A percentile compares a stretch with the other conserved stretches of the same genome.
These are phyloP conservation scores for Metschnikowia similis DNA, from an alignment of 805 yeast genomes.

Conservation along the genomic window DNA sequence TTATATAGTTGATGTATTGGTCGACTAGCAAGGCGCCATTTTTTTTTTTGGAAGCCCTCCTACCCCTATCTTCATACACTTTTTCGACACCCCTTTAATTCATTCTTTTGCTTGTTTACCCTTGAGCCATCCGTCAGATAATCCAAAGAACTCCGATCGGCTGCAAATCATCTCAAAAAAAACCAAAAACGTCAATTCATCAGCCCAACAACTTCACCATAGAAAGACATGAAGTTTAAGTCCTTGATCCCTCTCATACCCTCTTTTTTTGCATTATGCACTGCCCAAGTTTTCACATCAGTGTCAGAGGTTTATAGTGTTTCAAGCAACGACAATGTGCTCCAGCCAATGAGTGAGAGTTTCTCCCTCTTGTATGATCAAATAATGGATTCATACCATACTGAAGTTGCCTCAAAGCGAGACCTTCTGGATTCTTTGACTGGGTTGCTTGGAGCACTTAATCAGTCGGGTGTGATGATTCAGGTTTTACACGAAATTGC, in stretches of 20 bases:
- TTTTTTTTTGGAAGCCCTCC: not conserved
- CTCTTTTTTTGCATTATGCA: slow-evolving; percentile 3
- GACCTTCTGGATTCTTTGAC: slow-evolving; percentile 10
- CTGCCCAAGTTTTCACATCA: slow-evolving; percentile 6
- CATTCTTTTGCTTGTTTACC: not conserved
- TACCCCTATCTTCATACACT: not conserved
- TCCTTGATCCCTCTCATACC: slow-evolving; percentile 4
- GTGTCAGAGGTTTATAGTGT: slow-evolving; percentile 2
- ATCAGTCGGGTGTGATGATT: slow-evolving; percentile 23
- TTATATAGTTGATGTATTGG: slow-evolving; percentile 1
- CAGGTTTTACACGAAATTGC: slow-evolving; percentile 29
- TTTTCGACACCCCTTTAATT: not conserved
- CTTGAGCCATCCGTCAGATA: not conserved
- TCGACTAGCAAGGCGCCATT: not conserved
- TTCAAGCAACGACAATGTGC: not conserved
- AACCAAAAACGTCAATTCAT: not conserved
- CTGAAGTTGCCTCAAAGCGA: slow-evolving; percentile 4
- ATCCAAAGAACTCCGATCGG: not conserved
- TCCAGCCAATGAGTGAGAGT: slow-evolving; percentile 12
- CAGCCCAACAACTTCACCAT: not conserved
- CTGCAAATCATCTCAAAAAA: not conserved
- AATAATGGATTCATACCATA: not conserved
- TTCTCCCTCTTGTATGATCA: slow-evolving; percentile 8
- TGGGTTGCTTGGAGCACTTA: slow-evolving; percentile 17
- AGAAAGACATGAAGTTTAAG: slow-evolving; percentile 5